phyloP scores from a whole-genome alignment of 2,329 filamentous ascomycete species.

The Diaporthe humulicola region DNA sequence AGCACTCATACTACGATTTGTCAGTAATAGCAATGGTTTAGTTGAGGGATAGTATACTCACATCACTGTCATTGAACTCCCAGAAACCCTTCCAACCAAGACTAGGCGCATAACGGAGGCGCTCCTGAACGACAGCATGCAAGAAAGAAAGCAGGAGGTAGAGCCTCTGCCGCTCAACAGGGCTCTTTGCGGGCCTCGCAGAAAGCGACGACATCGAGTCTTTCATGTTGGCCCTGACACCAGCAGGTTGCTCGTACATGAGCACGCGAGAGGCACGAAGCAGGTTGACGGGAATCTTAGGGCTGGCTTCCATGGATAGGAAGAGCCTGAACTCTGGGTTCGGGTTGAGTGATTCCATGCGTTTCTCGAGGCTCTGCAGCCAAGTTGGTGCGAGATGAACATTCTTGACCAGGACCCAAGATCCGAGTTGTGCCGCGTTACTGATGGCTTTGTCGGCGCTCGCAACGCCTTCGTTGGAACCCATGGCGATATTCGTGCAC shows the following conservation, averaged over 20 bases:
- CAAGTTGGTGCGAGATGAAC: conserved; percentile 96
- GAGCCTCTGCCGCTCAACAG: conserved; percentile 89
- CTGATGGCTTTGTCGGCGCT: conserved; percentile 96
- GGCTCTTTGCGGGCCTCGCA: conserved; percentile 80
- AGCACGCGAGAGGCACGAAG: conserved; percentile 93
- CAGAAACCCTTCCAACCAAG: conserved; percentile 99
- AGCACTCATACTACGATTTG: conserved; percentile 87
- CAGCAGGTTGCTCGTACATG: conserved; percentile 98
- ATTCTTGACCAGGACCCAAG: conserved; percentile 99
- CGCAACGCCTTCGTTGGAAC: conserved; percentile 92
- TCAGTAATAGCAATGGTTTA: conserved; percentile 40
- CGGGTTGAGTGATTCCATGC: conserved; percentile 94
- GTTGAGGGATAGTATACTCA: conserved; percentile 66
- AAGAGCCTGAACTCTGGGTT: conserved; percentile 95
- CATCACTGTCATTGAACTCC: conserved; percentile 99
- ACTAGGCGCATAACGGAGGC: conserved; percentile 91
- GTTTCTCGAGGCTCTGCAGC: conserved; percentile 97
- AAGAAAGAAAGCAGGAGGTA: conserved; percentile 94
- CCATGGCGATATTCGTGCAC: conserved; percentile 99
- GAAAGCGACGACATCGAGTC: conserved; percentile 91
- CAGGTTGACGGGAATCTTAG: conserved; percentile 96
- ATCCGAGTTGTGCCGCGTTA: conserved; percentile 90
- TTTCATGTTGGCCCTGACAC: conserved; percentile 98
- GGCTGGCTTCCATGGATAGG: conserved; percentile 97
- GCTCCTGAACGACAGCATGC: conserved; percentile 95